Percentiles rank a stretch among this genome's conserved stretches.
Conservation (phyloP, 768 basidiomycete species). For the Phaeotremella fagi region DNA sequence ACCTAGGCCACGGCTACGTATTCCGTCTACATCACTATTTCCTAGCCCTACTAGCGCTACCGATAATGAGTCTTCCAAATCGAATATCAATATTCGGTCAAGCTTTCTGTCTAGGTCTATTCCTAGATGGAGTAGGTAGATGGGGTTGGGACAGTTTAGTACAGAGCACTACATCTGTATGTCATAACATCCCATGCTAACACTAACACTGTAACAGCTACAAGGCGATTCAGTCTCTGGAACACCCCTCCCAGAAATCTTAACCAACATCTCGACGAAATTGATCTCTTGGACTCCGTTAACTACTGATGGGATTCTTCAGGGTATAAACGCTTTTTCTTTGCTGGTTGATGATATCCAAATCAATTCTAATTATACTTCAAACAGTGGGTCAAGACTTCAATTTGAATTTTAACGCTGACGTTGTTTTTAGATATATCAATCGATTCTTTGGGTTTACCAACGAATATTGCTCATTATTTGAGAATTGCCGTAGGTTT, state of each 20-base stretch:
- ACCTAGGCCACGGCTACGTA: slow-evolving; percentile 24
- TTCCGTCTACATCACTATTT: slow-evolving; percentile 38
- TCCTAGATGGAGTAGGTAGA: slow-evolving; percentile 38
- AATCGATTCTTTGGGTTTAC: slow-evolving; percentile 3
- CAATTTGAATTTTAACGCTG: not conserved
- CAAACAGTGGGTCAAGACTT: slow-evolving; percentile 7
- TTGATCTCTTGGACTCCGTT: slow-evolving; percentile 9
- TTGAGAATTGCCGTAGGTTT: slow-evolving; percentile 36
- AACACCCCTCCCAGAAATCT: slow-evolving; percentile 15
- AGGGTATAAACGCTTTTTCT: slow-evolving; percentile 21
- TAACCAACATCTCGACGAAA: slow-evolving; percentile 11
- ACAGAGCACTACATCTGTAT: slow-evolving; percentile 24
- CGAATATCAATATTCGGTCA: slow-evolving; percentile 29
- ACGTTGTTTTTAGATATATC: slow-evolving; percentile 3
- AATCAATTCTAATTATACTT: slow-evolving; percentile 5
- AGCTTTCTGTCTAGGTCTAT: slow-evolving; percentile 34
- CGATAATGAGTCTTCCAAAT: slow-evolving; percentile 32
- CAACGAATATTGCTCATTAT: slow-evolving; percentile 16
- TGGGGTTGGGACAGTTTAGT: slow-evolving; percentile 41
- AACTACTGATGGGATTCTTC: not conserved
- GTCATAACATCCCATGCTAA: not conserved
- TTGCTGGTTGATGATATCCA: slow-evolving; percentile 35
- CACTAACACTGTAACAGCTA: slow-evolving; percentile 10
- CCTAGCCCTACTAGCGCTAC: slow-evolving; percentile 26
- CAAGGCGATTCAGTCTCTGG: slow-evolving; percentile 15